Base-by-base conservation (phyloP, 306 rosid species). In the Sphenostylis stenocarpa region DNA sequence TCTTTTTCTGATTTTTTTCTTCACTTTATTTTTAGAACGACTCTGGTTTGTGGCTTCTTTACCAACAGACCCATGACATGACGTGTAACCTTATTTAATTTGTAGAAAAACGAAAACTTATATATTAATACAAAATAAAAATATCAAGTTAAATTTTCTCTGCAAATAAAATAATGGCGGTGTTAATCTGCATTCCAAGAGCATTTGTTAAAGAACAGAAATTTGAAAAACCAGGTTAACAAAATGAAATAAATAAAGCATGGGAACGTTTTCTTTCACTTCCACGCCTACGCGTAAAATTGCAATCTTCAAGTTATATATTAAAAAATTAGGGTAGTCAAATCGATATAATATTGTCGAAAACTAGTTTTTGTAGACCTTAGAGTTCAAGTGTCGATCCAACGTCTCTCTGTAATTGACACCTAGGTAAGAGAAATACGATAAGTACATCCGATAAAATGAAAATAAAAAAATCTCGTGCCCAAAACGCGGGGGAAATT, bases 1-100 rank as follows among this genome's bases (percentile, higher is more conserved):
- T 48, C 0, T 2, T 33, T 48, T 67, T 20, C 15, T 0, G 8
- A 19, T 38, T 12, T 66, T 7, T 44, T 51, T 19, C 29, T 39
- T 8, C 16, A 16, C 16, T 20, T 19, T 39, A 65, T n/a, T 67
- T 68, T 56, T 43, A 20, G 17, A 12, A 53, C 19, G 63, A 62
- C 72, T 38, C 11, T 43, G 34, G 19, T 80, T 47, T 52, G 58
- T 52, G 28, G 28, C 7, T 3, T 41, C 60, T 64, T 63, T 45
- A 51, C 77, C 76, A 20, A 56, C 82, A 77, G 70, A 34, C 55
- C 45, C 63, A 63, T 2, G n/a, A 65, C 29, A 1, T 1, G 45
- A 36, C 47, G 36, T 63, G 24, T 10, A 65, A 65, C 49, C 66
- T 29, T 60, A 16, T 60, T 13, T 20, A 15, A 23, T 23, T 51